These are phyloP conservation scores for Xylogone sp. DNA, from an alignment of 2,329 filamentous ascomycete genomes.

Conservation along the genomic window DNA sequence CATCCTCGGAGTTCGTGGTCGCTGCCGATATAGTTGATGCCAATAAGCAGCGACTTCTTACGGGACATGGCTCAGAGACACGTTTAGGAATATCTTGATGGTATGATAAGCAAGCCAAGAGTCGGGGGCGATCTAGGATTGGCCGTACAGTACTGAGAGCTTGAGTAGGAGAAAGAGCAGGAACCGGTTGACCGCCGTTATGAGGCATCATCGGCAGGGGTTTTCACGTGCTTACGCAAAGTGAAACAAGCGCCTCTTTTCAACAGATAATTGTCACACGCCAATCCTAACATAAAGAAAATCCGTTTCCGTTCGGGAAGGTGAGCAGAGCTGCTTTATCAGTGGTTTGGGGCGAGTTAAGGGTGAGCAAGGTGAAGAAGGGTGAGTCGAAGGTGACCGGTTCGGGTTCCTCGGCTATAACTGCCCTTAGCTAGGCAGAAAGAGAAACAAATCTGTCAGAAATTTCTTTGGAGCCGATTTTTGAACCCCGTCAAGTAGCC, in stretches of 20 bases:
- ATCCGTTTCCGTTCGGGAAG: no score
- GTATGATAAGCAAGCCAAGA: background rate
- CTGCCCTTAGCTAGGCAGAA: no score
- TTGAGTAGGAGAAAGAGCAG: background rate
- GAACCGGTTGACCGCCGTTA: background rate
- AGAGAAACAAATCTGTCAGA: no score
- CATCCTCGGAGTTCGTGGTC: constrained; percentile 16
- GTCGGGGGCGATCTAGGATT: background rate
- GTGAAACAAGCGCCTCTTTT: background rate
- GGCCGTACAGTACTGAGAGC: background rate
- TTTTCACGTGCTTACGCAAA: background rate
- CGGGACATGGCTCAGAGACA: constrained; percentile 1
- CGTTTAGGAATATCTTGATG: background rate
- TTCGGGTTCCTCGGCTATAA: no score
- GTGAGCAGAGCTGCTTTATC: no score
- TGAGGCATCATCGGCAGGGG: background rate
- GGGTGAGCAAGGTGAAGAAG: no score
- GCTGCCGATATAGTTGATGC: constrained; percentile 35
- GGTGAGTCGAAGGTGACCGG: no score
- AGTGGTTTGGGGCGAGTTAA: no score
- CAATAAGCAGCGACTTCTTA: constrained; percentile 46
- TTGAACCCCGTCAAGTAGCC: no score
- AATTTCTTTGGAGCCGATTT: no score
- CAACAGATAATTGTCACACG: no score
- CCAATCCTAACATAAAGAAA: no score